Base-by-base conservation (phyloP, 805 yeast genomes). In the Zygoascus tannicola region DNA sequence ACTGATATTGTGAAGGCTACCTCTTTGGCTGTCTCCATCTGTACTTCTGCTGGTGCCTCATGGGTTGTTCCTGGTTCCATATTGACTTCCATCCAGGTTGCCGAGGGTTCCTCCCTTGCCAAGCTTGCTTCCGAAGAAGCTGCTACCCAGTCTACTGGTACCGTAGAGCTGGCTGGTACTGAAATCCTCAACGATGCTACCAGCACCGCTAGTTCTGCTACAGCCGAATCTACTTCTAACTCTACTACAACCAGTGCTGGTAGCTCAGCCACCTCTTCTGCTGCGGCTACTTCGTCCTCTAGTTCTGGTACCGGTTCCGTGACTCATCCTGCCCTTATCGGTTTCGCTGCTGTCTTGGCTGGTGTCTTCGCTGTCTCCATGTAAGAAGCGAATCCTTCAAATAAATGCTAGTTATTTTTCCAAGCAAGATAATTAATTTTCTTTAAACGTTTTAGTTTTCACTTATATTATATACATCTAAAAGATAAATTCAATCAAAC, bases 1-100 rank as follows among this genome's bases (percentile, higher is more conserved):
- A 19, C 46, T 1, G 71, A 64, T 38, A 64, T 71, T 35, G 71
- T 19, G 16, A 20, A 37, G 10, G 55, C 51, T 15, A 44, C 54
- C 3, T 46, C 48, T 37, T 60, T 70, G 46, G 75, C 75, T 8
- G 50, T 56, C 22, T 68, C 74, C 2, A 54, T 71, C 38, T 70
- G 75, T 51, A 55, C 63, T 21, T 54, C 56, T 10, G 74, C 65
- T 15, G 74, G 74, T 16, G 74, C 73, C 22, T 56, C 63, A 43
- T 70, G 74, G 74, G 56, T 64, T 56, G 65, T 71, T 68, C 75
- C 74, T 22, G 66, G 67, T 3, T 63, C 70, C 4, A 52, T 66
- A 36, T 61, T 70, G 4, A 50, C 63, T 7, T 58, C 43, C 14
- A 44, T 68, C 26, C 44, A 53, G 18, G 33, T 42, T 12, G 68